A percentile compares a stretch with the other conserved stretches of the same genome.
phyloP scores from a whole-genome alignment of 192 early-diverging fungal genomes.

The Rhizophlyctis rosea region DNA sequence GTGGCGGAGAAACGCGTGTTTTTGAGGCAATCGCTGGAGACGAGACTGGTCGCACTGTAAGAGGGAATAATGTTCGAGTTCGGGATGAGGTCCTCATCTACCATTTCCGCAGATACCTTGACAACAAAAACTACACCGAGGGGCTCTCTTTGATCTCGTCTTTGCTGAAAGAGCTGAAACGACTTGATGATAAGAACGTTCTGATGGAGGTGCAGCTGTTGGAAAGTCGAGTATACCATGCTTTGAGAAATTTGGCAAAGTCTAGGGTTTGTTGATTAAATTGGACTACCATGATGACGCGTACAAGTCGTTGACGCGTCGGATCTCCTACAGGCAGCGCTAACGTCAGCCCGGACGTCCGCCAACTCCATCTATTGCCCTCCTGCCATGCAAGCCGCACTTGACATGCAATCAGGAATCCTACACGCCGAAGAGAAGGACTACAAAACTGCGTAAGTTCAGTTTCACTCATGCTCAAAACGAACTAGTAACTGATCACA shows the following conservation, averaged over 20 bases:
- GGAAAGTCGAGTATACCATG: constrained; percentile 91
- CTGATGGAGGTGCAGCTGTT: constrained; percentile 95
- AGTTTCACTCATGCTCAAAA: constrained; percentile 14
- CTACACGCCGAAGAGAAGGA: constrained; percentile 98
- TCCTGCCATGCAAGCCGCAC: constrained; percentile 88
- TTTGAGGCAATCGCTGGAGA: constrained; percentile 93
- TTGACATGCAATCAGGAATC: constrained; percentile 98
- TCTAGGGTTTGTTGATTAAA: constrained; percentile 79
- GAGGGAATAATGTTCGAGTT: constrained; percentile 16
- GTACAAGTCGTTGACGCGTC: constrained; percentile 1
- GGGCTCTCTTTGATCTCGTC: constrained; percentile 76
- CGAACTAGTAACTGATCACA: no score
- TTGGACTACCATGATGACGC: background rate
- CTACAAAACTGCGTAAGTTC: constrained; percentile 89
- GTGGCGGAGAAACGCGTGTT: constrained; percentile 89
- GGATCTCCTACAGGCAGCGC: constrained; percentile 63
- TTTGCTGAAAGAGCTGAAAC: constrained; percentile 95
- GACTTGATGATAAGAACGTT: constrained; percentile 97
- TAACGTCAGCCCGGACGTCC: constrained; percentile 92
- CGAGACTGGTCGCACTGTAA: constrained; percentile 82
- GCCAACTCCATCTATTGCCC: constrained; percentile 99
- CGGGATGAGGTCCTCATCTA: constrained; percentile 3
- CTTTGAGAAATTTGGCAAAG: constrained; percentile 89
- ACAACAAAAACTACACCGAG: constrained; percentile 94
- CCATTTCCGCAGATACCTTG: constrained; percentile 73